Conservation (phyloP, 345 rosid genomes). For the Anacardium occidentale region DNA sequence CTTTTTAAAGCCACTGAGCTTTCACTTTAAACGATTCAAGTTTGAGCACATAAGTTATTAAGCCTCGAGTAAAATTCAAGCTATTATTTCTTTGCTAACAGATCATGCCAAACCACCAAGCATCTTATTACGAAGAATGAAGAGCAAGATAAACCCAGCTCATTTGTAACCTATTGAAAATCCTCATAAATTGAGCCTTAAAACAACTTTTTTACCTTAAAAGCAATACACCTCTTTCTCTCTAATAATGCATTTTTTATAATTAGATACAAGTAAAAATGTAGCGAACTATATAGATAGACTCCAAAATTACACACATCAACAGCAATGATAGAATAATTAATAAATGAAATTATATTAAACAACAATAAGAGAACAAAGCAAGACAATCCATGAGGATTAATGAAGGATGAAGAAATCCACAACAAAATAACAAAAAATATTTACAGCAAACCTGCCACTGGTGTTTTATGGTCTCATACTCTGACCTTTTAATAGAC, state of each 20-base stretch:
- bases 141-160: neutral
- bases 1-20: no score
- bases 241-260: neutral
- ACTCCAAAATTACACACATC: neutral
- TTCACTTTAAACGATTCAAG: no score
- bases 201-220: neutral
- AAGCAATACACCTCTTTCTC: neutral
- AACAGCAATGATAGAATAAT: neutral
- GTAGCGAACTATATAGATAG: neutral
- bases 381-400: neutral
- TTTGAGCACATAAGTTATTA: no score
- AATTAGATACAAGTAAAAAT: neutral
- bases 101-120: neutral
- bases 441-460: constrained; percentile 68
- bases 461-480: constrained; percentile 76
- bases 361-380: neutral
- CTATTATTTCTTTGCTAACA: neutral
- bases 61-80: no score
- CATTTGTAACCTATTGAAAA: neutral
- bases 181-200: neutral
- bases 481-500: constrained; percentile 62
- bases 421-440: constrained; percentile 5
- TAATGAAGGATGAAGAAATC: neutral
- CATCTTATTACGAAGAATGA: no score
- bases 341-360: neutral